Evolutionary conservation across 768 basidiomycete genomes (phyloP).

Genomic region (Pleurotus cornucopiae): DNA sequence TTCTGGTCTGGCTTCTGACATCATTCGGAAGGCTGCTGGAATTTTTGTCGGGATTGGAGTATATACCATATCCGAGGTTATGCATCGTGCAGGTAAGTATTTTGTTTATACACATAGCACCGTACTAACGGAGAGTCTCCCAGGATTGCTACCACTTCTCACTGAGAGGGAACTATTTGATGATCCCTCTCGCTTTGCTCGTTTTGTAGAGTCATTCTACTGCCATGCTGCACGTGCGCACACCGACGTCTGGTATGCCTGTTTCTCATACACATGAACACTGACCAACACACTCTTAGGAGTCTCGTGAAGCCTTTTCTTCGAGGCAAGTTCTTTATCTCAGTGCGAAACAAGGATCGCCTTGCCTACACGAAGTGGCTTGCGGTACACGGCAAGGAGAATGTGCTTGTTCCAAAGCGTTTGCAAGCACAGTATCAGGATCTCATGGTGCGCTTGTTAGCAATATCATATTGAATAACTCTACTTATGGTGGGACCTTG

Average conservation of each 20-base stretch:
- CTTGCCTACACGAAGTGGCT: conserved; percentile 8
- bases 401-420: background rate
- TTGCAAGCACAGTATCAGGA: background rate
- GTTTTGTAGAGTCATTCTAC: conserved; percentile 7
- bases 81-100: conserved; percentile 4
- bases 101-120: background rate
- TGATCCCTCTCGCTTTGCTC: conserved; percentile 9
- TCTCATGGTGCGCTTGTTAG: background rate
- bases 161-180: conserved; percentile 10
- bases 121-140: background rate
- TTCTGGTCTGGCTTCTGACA: conserved; percentile 1
- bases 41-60: conserved; percentile 8
- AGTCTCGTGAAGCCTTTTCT: conserved; percentile 1
- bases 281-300: background rate
- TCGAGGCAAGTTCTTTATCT: background rate
- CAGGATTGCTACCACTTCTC: conserved; percentile 8
- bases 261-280: background rate
- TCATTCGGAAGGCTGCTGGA: conserved; percentile 3
- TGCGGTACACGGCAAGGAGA: conserved; percentile 5
- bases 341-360: conserved; percentile 6
- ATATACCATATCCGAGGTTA: conserved; percentile 7
- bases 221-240: background rate
- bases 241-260: background rate
- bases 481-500: no score
- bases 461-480: background rate